These are phyloP conservation scores for Rutidosis leptorrhynchoides DNA, from an alignment of 129 eudicot genomes.

Conservation along the genomic window DNA sequence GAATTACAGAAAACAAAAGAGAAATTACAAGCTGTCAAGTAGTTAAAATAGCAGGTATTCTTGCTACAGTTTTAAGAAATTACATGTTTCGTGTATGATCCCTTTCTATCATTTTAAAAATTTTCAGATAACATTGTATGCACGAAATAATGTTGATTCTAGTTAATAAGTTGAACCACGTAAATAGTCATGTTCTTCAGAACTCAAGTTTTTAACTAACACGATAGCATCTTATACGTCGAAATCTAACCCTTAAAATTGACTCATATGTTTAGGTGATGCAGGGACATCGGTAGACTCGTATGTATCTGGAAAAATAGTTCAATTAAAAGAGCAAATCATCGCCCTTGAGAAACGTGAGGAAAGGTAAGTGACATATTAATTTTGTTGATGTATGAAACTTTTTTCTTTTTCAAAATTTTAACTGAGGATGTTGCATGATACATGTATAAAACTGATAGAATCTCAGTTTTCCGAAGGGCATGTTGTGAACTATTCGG, in stretches of 20 bases:
- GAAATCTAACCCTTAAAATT: not conserved
- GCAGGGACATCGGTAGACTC: slow-evolving; percentile 85
- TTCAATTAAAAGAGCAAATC: slow-evolving; percentile 91
- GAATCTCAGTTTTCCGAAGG: slow-evolving; percentile 91
- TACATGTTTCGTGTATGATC: not conserved
- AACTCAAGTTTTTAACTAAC: not conserved
- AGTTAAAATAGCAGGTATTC: slow-evolving; percentile 71
- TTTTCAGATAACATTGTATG: too few species aligned
- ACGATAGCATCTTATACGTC: not conserved
- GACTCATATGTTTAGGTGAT: slow-evolving; percentile 68
- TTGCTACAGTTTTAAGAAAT: not conserved
- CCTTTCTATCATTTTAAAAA: not conserved
- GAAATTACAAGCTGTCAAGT: slow-evolving; percentile 79
- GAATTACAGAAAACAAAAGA: slow-evolving; percentile 81
- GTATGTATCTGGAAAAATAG: slow-evolving; percentile 79
- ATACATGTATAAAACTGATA: slow-evolving; percentile 89
- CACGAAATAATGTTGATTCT: too few species aligned
- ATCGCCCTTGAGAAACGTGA: slow-evolving; percentile 97
- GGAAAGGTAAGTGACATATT: slow-evolving; percentile 56
- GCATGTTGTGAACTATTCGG: slow-evolving; percentile 99
- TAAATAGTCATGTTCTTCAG: not conserved
- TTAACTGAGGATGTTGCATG: slow-evolving; percentile 26
- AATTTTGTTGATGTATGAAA: not conserved
- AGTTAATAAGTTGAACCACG: not conserved
- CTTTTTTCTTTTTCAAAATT: not conserved